Base-by-base conservation (phyloP, 768 basidiomycete species). In the Aureoboletus auriporus region DNA sequence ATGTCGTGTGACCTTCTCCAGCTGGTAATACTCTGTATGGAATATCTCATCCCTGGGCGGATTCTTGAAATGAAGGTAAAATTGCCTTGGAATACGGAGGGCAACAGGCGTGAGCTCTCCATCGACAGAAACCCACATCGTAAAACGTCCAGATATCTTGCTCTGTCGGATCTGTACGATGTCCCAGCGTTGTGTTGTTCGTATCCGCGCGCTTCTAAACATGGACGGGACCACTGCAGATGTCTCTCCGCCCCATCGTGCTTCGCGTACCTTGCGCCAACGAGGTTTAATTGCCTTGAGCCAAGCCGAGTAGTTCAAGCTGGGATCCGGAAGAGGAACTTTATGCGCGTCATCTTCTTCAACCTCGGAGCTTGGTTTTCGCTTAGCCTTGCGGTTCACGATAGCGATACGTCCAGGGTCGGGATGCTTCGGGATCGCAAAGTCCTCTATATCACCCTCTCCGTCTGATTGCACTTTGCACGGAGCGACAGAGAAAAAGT, bases 1-100 rank as follows among this genome's bases (percentile, higher is more conserved):
- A 50, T 80, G 86, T 14, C 88, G 75, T 2, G 79, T 78, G 11
- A 93, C 86, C 50, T 85, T 82, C 52, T 90, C 84, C 52, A 74
- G 74, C 12, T 79, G 66, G 62, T 95, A 95, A 56, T 77, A 73
- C 34, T 84, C 80, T 3, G 78, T 71, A 30, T 73, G 80, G 68
- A 94, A 94, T 26, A 84, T 68, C 3, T 75, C 76, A n/a, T 78
- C 72, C n/a, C 72, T 75, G 0, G 84, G 75, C 0, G 83, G 74
- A 17, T 76, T 78, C 65, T 93, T 85, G 48, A 95, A 75, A 61
- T 97, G 94, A 50, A 98, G 75, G 67, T 95, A 97, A 67, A 98
- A 96, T 59, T 94, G 84, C 31, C 95, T 81, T 3, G 90, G 85
- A 38, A 99, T 84, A 2, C 93, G 82, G 14, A 99, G 74, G 12